Percentiles rank a stretch among this genome's conserved stretches.
Evolutionary conservation across 345 rosid genomes (phyloP).

Genomic region (Diplotaxis tenuifolia): DNA sequence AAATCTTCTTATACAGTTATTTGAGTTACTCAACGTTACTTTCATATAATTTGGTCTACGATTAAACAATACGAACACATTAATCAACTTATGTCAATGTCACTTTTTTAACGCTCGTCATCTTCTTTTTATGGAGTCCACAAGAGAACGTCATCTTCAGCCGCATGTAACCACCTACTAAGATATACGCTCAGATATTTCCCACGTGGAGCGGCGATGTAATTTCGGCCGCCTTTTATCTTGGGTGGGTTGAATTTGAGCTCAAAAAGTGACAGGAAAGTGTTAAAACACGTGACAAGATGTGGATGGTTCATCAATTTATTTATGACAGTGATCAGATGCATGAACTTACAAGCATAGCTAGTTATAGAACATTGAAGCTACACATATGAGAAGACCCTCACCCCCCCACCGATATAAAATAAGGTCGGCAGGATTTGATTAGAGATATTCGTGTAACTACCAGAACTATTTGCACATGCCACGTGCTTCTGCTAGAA

Average conservation of each 20-base stretch:
- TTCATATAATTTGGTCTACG: not conserved
- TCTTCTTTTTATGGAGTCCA: not conserved
- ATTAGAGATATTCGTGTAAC: constrained; percentile 29
- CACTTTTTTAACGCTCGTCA: not conserved
- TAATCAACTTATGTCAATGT: constrained; percentile 14
- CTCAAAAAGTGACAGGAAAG: constrained; percentile 3
- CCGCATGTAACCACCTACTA: constrained; percentile 26
- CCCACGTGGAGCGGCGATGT: constrained; percentile 23
- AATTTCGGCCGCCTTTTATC: constrained; percentile 8
- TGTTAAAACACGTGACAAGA: constrained; percentile 1
- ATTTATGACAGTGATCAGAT: not conserved
- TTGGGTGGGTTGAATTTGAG: constrained; percentile 20
- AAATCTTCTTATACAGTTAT: not conserved
- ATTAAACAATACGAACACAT: not conserved
- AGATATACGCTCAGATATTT: constrained; percentile 14
- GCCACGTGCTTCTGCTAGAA: constrained; percentile 17
- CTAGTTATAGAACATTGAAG: not conserved
- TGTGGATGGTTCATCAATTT: constrained; percentile 11
- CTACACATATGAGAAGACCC: not conserved
- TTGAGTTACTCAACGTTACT: not conserved
- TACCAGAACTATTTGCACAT: constrained; percentile 13
- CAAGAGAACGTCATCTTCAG: constrained; percentile 1
- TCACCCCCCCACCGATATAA: constrained; percentile 24
- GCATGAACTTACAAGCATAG: constrained; percentile 20
- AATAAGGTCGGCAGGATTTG: constrained; percentile 28